A percentile compares a stretch with the other conserved stretches of the same genome.
Conservation (phyloP, 2,329 filamentous ascomycete species). For the Colletotrichum truncatum region DNA sequence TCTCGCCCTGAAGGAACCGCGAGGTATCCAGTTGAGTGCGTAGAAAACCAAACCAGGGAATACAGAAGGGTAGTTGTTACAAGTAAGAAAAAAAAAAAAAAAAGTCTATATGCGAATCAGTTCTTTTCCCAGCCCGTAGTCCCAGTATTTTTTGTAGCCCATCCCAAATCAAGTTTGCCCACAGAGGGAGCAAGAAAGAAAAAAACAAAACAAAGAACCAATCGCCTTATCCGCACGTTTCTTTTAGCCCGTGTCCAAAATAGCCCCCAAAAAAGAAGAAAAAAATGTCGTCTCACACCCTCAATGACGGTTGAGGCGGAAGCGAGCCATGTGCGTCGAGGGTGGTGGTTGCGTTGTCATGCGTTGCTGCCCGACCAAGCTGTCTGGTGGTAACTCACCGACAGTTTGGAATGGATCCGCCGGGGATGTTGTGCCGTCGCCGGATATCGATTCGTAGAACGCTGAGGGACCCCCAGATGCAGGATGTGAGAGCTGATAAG, state of each 20-base stretch:
- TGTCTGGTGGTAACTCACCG: slow-evolving; percentile 21
- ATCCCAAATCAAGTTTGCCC: slow-evolving; percentile 14
- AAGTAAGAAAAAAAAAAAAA: slow-evolving; percentile 14
- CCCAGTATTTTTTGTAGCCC: slow-evolving; percentile 32
- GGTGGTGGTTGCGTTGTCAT: slow-evolving; percentile 31
- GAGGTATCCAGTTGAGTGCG: slow-evolving; percentile 12
- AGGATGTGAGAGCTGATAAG: slow-evolving; percentile 30
- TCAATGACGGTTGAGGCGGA: slow-evolving; percentile 25
- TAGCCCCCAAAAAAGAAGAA: neutral
- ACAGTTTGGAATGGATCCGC: slow-evolving; percentile 31
- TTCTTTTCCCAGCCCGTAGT: slow-evolving; percentile 32
- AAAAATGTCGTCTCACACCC: slow-evolving; percentile 21
- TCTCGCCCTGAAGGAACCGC: slow-evolving; percentile 13
- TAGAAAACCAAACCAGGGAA: slow-evolving; percentile 4
- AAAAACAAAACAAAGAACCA: neutral
- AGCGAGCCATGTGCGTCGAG: slow-evolving; percentile 26
- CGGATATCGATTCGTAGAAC: slow-evolving; percentile 13
- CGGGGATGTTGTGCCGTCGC: slow-evolving; percentile 23
- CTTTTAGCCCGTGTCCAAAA: slow-evolving; percentile 23
- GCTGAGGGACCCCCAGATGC: slow-evolving; percentile 26
- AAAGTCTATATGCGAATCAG: slow-evolving; percentile 32
- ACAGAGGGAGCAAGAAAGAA: neutral
- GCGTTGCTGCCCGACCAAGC: slow-evolving; percentile 31
- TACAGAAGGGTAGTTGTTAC: slow-evolving; percentile 9
- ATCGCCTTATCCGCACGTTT: slow-evolving; percentile 12